Evolutionary conservation across 2,329 filamentous ascomycete genomes (phyloP), one percentile per base, ranked within the genome.

Genomic region (Dothideomycetes sp.): DNA sequence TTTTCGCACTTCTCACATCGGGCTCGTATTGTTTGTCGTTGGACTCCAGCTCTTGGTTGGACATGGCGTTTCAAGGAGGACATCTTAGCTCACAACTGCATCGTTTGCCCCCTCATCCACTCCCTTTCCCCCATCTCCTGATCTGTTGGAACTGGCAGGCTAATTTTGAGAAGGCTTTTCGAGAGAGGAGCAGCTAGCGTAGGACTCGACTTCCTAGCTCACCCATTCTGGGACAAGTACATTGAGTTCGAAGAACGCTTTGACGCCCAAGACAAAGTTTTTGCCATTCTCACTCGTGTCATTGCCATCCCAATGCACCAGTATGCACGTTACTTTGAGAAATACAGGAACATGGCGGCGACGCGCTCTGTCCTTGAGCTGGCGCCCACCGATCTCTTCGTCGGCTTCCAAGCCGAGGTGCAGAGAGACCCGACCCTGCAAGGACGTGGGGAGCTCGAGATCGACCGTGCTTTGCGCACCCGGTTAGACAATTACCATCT

Each of bases 151-250:
- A 36, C 14, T 10, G 15, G 18, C 17, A 11, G 16, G 30, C 40
- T 42, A 24, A 42, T 29, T 16, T 29, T 8, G 16, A 18, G 14
- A 33, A 98, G 91, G 51, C 74, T 96, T 7, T 96, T 96, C 57
- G 89, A 98, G 59, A 84, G 91, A 49, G 91, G 83, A 46, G 84
- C 86, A 19, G 73, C 74, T 19, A 81, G 76, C 52, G 87, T 94
- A 31, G 91, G 91, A 12, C 73, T 96, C 14, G 91, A 98, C 62
- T 98, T 94, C 57, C 72, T 94, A 19, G 82, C 88, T 2, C 87
- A 95, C 57, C 87, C 87, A 1, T 95, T 98, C 65, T 98, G 91
- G 91, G 91, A 98, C 62, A 96, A 94, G 64, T 98, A 94, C 56
- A 77, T 98, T 47, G 91, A 96, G 58, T 96, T 93, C 54, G 91